Evolutionary conservation across 2,329 filamentous ascomycete species (phyloP).

Genomic region (Colletotrichum echinochloae): DNA sequence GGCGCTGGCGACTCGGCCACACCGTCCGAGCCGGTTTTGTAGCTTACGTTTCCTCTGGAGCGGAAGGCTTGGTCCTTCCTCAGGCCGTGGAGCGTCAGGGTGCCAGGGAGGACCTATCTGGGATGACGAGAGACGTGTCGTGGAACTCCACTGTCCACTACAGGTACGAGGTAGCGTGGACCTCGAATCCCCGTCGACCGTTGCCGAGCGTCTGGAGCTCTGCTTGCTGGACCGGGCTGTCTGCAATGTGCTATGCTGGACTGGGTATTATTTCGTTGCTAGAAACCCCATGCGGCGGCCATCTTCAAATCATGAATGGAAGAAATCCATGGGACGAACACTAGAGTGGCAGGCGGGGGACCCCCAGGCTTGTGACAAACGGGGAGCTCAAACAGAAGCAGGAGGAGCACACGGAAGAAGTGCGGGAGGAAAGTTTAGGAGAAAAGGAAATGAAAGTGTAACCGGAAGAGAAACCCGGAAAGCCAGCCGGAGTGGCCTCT

Average conservation of each 20-base stretch:
- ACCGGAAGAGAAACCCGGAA: conserved; percentile 1
- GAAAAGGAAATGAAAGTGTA: conserved; percentile 10
- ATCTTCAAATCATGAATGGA: conserved; percentile 32
- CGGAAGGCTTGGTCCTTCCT: conserved; percentile 31
- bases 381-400: conserved; percentile 10
- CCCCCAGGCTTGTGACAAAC: conserved; percentile 25
- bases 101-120: conserved; percentile 31
- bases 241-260: conserved; percentile 1
- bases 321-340: conserved; percentile 34
- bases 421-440: conserved; percentile 8
- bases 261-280: neutral
- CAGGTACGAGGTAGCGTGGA: conserved; percentile 38
- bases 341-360: conserved; percentile 24
- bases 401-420: conserved; percentile 5
- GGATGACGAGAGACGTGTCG: conserved; percentile 33
- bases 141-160: conserved; percentile 33
- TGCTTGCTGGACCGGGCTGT: conserved; percentile 21
- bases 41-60: conserved; percentile 39
- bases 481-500: conserved; percentile 21
- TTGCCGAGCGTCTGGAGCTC: conserved; percentile 27
- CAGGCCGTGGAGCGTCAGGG: conserved; percentile 24
- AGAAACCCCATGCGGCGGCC: conserved; percentile 24
- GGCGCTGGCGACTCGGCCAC: conserved; percentile 35
- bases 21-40: conserved; percentile 39
- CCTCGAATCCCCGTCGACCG: conserved; percentile 21